Percentiles rank a stretch among this genome's conserved stretches.
phyloP scores from a whole-genome alignment of 257 asterid species.

The Solanum pimpinellifolium region DNA sequence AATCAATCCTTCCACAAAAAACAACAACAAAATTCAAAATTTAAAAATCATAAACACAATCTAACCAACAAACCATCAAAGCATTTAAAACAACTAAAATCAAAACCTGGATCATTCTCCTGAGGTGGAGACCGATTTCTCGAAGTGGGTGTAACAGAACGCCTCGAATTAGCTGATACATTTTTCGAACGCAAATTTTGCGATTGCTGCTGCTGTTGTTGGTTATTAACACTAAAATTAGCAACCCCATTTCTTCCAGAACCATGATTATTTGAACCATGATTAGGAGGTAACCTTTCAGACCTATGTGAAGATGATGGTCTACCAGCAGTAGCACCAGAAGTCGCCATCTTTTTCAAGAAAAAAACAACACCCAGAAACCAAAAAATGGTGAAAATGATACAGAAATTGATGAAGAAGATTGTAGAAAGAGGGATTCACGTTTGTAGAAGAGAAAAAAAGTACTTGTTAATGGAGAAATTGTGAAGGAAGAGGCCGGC shows the following conservation, averaged over 20 bases:
- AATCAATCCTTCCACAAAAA: neutral
- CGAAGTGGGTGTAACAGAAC: conserved; percentile 73
- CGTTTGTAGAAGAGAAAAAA: neutral
- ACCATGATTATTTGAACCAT: conserved; percentile 8
- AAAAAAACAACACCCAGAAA: neutral
- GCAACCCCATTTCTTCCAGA: conserved; percentile 12
- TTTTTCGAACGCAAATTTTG: neutral
- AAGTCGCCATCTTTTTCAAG: conserved; percentile 26
- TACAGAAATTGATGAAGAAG: neutral
- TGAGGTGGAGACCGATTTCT: conserved; percentile 38
- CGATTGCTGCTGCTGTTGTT: neutral
- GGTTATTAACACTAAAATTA: conserved; percentile 11
- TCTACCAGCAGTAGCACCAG: conserved; percentile 17
- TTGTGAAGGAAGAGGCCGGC: conserved; percentile 2
- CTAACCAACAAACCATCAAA: neutral
- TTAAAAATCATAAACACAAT: neutral
- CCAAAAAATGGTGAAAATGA: neutral
- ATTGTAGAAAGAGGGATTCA: neutral
- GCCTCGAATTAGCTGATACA: conserved; percentile 28
- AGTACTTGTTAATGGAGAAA: neutral
- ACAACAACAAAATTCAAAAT: neutral
- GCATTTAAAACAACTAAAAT: neutral
- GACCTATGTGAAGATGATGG: conserved; percentile 27
- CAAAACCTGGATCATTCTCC: conserved; percentile 43
- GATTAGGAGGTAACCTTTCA: conserved; percentile 23